phyloP scores from a whole-genome alignment of 352 stramenopile species.

The Pythium myriotylum region DNA sequence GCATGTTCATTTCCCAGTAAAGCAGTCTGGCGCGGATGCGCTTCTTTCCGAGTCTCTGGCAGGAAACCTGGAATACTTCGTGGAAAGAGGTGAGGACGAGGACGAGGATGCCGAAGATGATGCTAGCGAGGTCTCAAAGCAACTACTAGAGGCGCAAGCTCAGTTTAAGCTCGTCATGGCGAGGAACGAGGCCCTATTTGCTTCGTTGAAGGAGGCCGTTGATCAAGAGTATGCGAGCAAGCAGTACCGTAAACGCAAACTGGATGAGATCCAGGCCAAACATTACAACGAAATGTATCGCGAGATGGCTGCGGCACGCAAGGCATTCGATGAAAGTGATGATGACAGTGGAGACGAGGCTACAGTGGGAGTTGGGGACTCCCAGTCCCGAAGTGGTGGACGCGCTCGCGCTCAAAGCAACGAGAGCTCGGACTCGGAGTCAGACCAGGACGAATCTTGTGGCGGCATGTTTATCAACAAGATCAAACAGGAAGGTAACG shows the following conservation, averaged over 20 bases:
- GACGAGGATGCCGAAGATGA: slow-evolving; percentile 52
- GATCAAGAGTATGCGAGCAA: slow-evolving; percentile 54
- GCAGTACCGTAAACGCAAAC: slow-evolving; percentile 42
- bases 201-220: slow-evolving; percentile 36
- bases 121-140: slow-evolving; percentile 59
- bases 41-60: slow-evolving; percentile 48
- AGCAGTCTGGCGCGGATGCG: slow-evolving; percentile 34
- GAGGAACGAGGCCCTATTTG: slow-evolving; percentile 45
- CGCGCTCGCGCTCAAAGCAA: slow-evolving; percentile 17
- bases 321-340: slow-evolving; percentile 61
- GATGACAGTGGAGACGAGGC: slow-evolving; percentile 36
- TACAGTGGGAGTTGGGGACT: slow-evolving; percentile 1
- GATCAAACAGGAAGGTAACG: slow-evolving; percentile 68
- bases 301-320: slow-evolving; percentile 42
- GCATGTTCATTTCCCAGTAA: slow-evolving; percentile 62
- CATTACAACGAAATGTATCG: slow-evolving; percentile 80
- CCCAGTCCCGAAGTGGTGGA: slow-evolving; percentile 11
- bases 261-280: slow-evolving; percentile 53
- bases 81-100: slow-evolving; percentile 46
- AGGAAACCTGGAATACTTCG: slow-evolving; percentile 34
- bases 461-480: slow-evolving; percentile 79
- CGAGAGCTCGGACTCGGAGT: slow-evolving; percentile 41
- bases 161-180: slow-evolving; percentile 50
- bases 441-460: slow-evolving; percentile 59
- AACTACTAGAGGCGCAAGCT: slow-evolving; percentile 47